Evolutionary conservation across 2,329 filamentous ascomycete genomes (phyloP).

Genomic region (Phaeosphaeriaceae sp.): DNA sequence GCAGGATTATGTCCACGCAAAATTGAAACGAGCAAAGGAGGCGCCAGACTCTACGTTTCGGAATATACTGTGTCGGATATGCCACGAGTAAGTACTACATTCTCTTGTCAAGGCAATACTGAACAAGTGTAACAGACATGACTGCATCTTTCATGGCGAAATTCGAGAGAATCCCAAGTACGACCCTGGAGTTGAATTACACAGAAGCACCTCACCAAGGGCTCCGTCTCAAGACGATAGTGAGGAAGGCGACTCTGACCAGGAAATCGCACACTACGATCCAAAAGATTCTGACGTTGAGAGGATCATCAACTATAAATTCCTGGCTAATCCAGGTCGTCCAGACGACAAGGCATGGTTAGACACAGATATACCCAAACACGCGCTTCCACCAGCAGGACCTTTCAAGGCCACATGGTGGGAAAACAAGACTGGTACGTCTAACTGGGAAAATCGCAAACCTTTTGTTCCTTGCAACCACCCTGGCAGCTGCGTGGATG

Average conservation of each 20-base stretch:
- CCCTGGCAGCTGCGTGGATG: slow-evolving; percentile 68
- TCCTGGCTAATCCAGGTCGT: slow-evolving; percentile 21
- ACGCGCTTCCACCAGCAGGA: slow-evolving; percentile 13
- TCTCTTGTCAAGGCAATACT: neutral
- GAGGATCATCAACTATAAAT: slow-evolving; percentile 34
- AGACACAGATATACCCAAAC: slow-evolving; percentile 3
- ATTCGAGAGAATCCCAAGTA: slow-evolving; percentile 37
- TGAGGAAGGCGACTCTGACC: slow-evolving; percentile 5
- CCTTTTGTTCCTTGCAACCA: slow-evolving; percentile 73
- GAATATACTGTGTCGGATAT: slow-evolving; percentile 37
- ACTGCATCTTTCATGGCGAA: slow-evolving; percentile 54
- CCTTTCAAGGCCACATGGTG: slow-evolving; percentile 29
- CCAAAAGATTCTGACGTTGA: slow-evolving; percentile 29
- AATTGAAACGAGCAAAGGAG: slow-evolving; percentile 8
- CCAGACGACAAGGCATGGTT: slow-evolving; percentile 11
- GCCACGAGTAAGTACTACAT: slow-evolving; percentile 35
- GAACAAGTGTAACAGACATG: slow-evolving; percentile 30
- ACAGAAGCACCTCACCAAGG: neutral
- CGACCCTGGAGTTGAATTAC: neutral
- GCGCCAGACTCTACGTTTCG: slow-evolving; percentile 25
- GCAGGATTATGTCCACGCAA: slow-evolving; percentile 10
- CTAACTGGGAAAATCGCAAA: slow-evolving; percentile 65
- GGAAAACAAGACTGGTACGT: slow-evolving; percentile 51
- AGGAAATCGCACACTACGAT: slow-evolving; percentile 10
- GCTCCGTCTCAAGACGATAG: neutral